Base-by-base conservation (phyloP, 1,139 yeast genomes). In the Saccharomyces hybrid region DNA sequence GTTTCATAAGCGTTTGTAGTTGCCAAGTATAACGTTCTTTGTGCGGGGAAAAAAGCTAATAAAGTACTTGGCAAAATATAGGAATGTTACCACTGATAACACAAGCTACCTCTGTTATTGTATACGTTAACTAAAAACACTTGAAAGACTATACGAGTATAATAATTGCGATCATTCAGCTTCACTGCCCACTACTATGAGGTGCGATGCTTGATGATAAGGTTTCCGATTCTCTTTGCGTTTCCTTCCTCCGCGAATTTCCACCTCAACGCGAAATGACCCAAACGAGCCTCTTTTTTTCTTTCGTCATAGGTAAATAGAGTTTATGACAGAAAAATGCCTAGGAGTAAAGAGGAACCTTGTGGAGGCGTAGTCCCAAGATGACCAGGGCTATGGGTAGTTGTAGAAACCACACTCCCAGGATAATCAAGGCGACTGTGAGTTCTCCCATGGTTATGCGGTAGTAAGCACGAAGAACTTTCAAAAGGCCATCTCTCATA, bases 341-440 rank as follows among this genome's bases (percentile, higher is more conserved):
- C 44, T 19, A 38, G 19, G 6, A 19, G 26, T 11, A 6, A 38
- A 38, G 19, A 6, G 24, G 19, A n/a, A 11, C n/a, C 21, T 16
- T 38, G 26, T 12, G 44, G 11, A 38, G 44, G 19, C 44, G 44
- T 38, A 19, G 19, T 19, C 44, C 24, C 7, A 38, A 21, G 19
- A 38, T 38, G 4, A 19, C n/a, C 24, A 57, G 51, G 4, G 65
- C 86, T 4, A 78, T 61, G 0, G 77, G 38, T 0, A 78, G 42
- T 60, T 81, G 83, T 0, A 77, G 9, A 0, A 74, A 2, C 86
- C 88, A 84, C 0, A 79, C 46, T 0, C 73, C 75, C 1, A 82
- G 53, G 1, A 85, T 62, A 0, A 66, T 71, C 1, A 75, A 47
- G 1, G 83, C 73, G 2, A 84, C 69, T 48, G 71, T 71, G 2